Evolutionary conservation across 2,329 filamentous ascomycete genomes (phyloP), one percentile per base, ranked within the genome.

Genomic region (Calonectria pauciramosa): DNA sequence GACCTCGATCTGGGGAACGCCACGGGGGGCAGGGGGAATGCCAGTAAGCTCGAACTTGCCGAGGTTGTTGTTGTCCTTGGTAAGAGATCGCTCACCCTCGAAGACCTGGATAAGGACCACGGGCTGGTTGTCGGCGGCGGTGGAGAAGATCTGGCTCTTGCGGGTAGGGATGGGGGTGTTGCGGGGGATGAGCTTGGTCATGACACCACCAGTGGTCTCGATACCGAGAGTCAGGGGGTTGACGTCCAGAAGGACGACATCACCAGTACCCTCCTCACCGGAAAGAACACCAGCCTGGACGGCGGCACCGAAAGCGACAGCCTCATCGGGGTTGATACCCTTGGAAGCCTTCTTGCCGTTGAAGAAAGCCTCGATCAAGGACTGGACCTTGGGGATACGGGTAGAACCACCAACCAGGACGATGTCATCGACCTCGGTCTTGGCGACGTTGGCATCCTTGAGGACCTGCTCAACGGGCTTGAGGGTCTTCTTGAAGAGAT

Each of bases 271-370:
- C 84, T 94, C 92, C 89, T 98, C 95, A 80, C 96, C 96, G 81
- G 96, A 94, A 77, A 99, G 91, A 84, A 99, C 93, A 94, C 96
- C 96, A 89, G 94, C 97, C 89, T 99, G 97, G 81, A 99, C 96
- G 81, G 97, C 96, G 78, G 97, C 97, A 89, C 97, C 97, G 86
- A 96, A 99, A 84, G 97, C 97, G 81, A 99, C 97, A 89, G 97
- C 97, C 91, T 99, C 97, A 85, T 99, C 97, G 82, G 97, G 97
- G 93, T 99, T 99, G 87, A 99, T 98, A 88, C 96, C 95, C 95
- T 99, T 99, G 92, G 94, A 96, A 82, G 96, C 96, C 91, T 97
- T 96, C 95, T 99, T 99, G 87, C 96, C 94, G 82, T 85, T 90
- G 86, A 99, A 99, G 92, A 92, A 99, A 88, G 99, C 96, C 91